Percentiles rank a stretch among this genome's conserved stretches.
Evolutionary conservation across 202 grass and related monocot species (phyloP).

Genomic region (Musa balbisiana): DNA sequence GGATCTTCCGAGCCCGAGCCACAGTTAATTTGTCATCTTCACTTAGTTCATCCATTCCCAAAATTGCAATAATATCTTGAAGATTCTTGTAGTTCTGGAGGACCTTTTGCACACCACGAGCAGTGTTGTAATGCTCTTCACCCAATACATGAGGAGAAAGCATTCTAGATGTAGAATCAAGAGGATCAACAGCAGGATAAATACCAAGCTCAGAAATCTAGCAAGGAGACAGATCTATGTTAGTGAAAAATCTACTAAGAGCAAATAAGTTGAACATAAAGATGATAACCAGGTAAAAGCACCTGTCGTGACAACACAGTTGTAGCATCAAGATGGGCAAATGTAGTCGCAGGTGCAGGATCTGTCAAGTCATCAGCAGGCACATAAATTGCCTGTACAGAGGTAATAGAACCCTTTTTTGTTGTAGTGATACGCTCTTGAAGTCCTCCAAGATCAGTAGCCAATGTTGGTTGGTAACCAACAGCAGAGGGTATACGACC

Average conservation of each 20-base stretch:
- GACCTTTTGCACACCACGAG: conserved; percentile 72
- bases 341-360: conserved; percentile 93
- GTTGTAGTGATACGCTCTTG: conserved; percentile 95
- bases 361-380: conserved; percentile 97
- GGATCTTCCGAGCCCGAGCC: conserved; percentile 87
- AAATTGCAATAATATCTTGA: no score
- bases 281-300: conserved; percentile 6
- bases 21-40: conserved; percentile 92
- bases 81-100: no score
- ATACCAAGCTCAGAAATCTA: conserved; percentile 97
- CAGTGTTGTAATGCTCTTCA: conserved; percentile 85
- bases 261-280: background rate
- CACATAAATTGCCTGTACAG: conserved; percentile 92
- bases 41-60: conserved; percentile 86
- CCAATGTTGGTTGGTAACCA: conserved; percentile 94
- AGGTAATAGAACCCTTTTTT: conserved; percentile 98
- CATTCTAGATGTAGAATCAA: conserved; percentile 96
- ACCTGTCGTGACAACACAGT: conserved; percentile 95
- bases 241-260: background rate
- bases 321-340: conserved; percentile 26
- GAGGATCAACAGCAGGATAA: conserved; percentile 82
- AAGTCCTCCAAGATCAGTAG: conserved; percentile 94
- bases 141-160: conserved; percentile 85
- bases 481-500: conserved; percentile 96
- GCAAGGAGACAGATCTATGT: conserved; percentile 14